Percentiles rank a stretch among this genome's conserved stretches.
Conservation (phyloP, 2,329 filamentous ascomycete species). For the Fusarium napiforme region DNA sequence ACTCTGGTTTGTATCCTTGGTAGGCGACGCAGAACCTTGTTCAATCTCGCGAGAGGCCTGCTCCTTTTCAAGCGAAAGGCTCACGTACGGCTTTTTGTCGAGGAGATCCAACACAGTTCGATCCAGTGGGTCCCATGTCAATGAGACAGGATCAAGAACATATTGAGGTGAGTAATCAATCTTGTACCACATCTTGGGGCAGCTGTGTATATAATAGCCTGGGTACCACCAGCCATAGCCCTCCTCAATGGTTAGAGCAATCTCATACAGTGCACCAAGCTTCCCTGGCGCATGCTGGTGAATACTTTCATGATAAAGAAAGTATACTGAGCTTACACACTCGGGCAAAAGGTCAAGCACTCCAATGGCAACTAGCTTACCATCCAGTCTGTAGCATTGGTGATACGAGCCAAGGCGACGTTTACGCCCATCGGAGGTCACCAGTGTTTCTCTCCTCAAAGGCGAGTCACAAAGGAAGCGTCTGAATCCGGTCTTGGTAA, state of each 20-base stretch:
- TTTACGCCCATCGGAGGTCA: constrained; percentile 60
- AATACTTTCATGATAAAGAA: constrained; percentile 82
- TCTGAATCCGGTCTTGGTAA: constrained; percentile 71
- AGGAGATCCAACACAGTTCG: constrained; percentile 59
- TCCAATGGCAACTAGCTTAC: constrained; percentile 77
- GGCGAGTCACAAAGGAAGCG: constrained; percentile 81
- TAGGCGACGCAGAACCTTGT: neutral
- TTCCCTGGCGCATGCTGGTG: constrained; percentile 78
- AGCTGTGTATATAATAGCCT: constrained; percentile 84
- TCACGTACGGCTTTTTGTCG: constrained; percentile 67
- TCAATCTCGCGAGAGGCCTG: neutral
- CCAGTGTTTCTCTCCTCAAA: constrained; percentile 59
- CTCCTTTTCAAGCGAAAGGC: constrained; percentile 54
- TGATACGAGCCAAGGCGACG: constrained; percentile 78
- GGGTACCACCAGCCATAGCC: constrained; percentile 83
- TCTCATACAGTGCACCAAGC: constrained; percentile 78
- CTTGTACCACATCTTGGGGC: constrained; percentile 87
- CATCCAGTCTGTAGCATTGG: constrained; percentile 84
- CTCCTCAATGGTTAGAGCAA: constrained; percentile 73
- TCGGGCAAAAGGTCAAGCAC: constrained; percentile 82
- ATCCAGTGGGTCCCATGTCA: constrained; percentile 71
- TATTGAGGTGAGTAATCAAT: constrained; percentile 80
- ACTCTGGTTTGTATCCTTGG: neutral
- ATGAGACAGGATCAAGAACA: constrained; percentile 75
- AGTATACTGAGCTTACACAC: constrained; percentile 84